A percentile compares a stretch with the other conserved stretches of the same genome.
These are phyloP conservation scores for Melaleuca quinquenervia DNA, from an alignment of 345 rosid genomes.

Conservation along the genomic window DNA sequence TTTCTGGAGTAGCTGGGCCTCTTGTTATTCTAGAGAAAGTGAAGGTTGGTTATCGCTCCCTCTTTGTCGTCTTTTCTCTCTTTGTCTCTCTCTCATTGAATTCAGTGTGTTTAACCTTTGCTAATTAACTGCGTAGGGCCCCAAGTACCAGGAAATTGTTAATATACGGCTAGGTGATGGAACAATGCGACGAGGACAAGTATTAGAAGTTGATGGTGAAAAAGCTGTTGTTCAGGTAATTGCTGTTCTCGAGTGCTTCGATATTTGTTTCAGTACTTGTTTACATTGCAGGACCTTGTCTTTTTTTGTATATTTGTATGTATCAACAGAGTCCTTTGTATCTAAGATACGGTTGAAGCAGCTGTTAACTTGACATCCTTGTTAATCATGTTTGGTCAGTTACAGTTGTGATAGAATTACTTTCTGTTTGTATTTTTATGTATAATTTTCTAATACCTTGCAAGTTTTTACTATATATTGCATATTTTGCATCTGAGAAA, in stretches of 20 bases:
- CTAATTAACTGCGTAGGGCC: slow-evolving; percentile 44
- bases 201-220: slow-evolving; percentile 97
- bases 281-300: not conserved
- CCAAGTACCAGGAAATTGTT: slow-evolving; percentile 95
- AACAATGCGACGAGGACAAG: slow-evolving; percentile 90
- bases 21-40: slow-evolving; percentile 90
- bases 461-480: not conserved
- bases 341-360: not conserved
- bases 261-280: not conserved
- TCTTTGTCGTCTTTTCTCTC: not conserved
- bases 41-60: slow-evolving; percentile 36
- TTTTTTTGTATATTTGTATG: not conserved
- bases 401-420: not conserved
- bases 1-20: slow-evolving; percentile 98
- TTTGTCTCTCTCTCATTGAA: not conserved
- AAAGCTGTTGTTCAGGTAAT: slow-evolving; percentile 95
- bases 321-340: not conserved
- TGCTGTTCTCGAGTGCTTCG: not conserved
- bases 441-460: not conserved
- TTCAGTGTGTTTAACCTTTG: not conserved
- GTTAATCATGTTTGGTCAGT: not conserved
- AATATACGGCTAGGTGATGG: slow-evolving; percentile 94
- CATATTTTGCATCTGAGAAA: not conserved
- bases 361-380: not conserved
- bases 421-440: not conserved